Conservation (phyloP, 257 asterid species). For the Euphrasia confusa region DNA sequence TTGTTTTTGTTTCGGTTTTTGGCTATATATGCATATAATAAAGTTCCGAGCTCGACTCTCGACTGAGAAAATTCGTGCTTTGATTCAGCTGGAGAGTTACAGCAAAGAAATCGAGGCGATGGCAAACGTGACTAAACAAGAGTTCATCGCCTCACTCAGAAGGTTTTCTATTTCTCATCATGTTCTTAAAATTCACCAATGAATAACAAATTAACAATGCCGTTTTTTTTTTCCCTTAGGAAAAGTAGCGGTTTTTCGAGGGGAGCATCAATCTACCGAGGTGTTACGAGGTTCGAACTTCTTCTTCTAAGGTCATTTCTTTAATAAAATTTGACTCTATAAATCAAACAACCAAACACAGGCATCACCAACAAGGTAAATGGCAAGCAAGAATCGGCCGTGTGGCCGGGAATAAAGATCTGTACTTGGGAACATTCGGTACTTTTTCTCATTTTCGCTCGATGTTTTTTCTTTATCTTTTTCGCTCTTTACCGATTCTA, state of each 20-base stretch:
- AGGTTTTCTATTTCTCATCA: slow-evolving; percentile 36
- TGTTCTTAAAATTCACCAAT: background rate
- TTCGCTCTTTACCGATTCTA: background rate
- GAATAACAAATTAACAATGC: background rate
- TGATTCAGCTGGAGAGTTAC: slow-evolving; percentile 51
- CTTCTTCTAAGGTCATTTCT: background rate
- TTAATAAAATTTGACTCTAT: background rate
- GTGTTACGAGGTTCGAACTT: slow-evolving; percentile 67
- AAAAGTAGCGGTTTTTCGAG: slow-evolving; percentile 92
- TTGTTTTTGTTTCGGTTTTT: background rate
- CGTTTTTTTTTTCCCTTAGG: slow-evolving; percentile 30
- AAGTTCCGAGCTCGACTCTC: slow-evolving; percentile 4
- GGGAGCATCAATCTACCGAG: slow-evolving; percentile 86
- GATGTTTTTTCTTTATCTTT: background rate
- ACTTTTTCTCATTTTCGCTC: background rate
- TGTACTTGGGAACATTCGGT: slow-evolving; percentile 99
- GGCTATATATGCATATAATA: background rate
- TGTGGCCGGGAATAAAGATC: slow-evolving; percentile 89
- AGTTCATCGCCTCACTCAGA: slow-evolving; percentile 88
- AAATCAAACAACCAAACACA: slow-evolving; percentile 25
- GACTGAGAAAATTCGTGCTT: background rate
- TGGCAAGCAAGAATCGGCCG: slow-evolving; percentile 99
- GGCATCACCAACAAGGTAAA: slow-evolving; percentile 98
- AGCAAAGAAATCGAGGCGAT: slow-evolving; percentile 70
- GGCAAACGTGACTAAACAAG: slow-evolving; percentile 73